These are phyloP conservation scores for Fusarium sarcochroum DNA, from an alignment of 2,329 filamentous ascomycete genomes.

Conservation along the genomic window DNA sequence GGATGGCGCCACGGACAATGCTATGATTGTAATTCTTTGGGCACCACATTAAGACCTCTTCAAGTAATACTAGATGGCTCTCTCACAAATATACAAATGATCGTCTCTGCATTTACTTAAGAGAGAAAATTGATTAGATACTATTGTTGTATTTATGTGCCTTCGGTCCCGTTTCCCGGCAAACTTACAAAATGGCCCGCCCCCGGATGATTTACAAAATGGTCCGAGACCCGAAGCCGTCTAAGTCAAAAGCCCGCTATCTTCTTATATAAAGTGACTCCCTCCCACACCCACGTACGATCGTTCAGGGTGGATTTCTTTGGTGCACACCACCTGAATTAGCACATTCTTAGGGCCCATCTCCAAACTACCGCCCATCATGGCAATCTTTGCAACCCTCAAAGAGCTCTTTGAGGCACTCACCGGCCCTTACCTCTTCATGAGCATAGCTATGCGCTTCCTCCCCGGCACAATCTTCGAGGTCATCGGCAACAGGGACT, in stretches of 20 bases:
- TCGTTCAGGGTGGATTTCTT: not conserved
- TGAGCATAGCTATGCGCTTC: constrained; percentile 62
- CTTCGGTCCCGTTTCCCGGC: constrained; percentile 25
- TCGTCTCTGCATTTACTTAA: not conserved
- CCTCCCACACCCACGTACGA: not conserved
- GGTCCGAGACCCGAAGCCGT: constrained; percentile 19
- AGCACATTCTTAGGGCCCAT: not conserved
- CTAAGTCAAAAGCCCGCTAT: constrained; percentile 8
- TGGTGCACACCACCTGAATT: too few species aligned
- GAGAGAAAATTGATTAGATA: not conserved
- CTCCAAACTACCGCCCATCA: constrained; percentile 24
- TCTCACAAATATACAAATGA: not conserved
- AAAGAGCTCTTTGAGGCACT: constrained; percentile 53
- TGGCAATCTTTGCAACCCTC: constrained; percentile 46
- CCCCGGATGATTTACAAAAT: constrained; percentile 42
- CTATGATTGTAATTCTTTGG: not conserved
- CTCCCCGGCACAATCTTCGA: constrained; percentile 65
- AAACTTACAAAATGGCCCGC: constrained; percentile 6
- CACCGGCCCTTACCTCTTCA: constrained; percentile 66
- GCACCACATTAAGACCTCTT: not conserved
- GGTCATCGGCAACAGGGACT: constrained; percentile 56
- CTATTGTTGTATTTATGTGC: not conserved
- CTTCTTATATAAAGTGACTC: constrained; percentile 16
- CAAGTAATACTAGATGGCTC: not conserved
- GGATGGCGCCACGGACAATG: not conserved